Conservation (phyloP, 2,329 filamentous ascomycete species). For the Alternaria atra region DNA sequence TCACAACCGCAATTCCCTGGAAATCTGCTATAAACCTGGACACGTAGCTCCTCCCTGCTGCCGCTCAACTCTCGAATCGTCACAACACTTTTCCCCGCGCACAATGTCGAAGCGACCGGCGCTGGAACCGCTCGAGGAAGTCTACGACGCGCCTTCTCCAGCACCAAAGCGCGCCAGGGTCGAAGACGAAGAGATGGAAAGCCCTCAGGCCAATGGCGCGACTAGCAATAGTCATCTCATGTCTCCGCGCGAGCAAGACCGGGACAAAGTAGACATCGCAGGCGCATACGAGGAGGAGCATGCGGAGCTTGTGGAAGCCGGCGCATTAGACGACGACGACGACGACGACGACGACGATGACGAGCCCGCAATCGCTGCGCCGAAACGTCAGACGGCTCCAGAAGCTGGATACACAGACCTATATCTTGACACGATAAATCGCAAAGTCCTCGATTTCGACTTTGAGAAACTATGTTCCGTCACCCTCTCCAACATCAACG, state of each 20-base stretch:
- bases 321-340: conserved; percentile 33
- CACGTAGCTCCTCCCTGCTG: neutral
- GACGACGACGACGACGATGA: conserved; percentile 45
- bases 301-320: conserved; percentile 50
- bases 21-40: neutral
- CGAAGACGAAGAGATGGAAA: conserved; percentile 53
- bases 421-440: conserved; percentile 96
- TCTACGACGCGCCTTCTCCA: conserved; percentile 54
- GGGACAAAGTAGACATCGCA: conserved; percentile 43
- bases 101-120: conserved; percentile 60
- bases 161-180: conserved; percentile 59
- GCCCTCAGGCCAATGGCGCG: conserved; percentile 33
- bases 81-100: conserved; percentile 1
- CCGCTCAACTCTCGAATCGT: neutral
- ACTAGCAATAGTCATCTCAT: conserved; percentile 43
- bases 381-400: conserved; percentile 76
- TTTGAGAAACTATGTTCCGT: conserved; percentile 99
- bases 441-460: conserved; percentile 93
- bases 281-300: conserved; percentile 50
- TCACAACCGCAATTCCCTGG: neutral
- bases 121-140: conserved; percentile 55
- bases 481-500: conserved; percentile 96
- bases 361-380: conserved; percentile 54
- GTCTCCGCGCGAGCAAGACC: conserved; percentile 37
- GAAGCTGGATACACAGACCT: conserved; percentile 91